Base-by-base conservation (phyloP, 2,329 filamentous ascomycete species). In the Fusarium praegraminearum region DNA sequence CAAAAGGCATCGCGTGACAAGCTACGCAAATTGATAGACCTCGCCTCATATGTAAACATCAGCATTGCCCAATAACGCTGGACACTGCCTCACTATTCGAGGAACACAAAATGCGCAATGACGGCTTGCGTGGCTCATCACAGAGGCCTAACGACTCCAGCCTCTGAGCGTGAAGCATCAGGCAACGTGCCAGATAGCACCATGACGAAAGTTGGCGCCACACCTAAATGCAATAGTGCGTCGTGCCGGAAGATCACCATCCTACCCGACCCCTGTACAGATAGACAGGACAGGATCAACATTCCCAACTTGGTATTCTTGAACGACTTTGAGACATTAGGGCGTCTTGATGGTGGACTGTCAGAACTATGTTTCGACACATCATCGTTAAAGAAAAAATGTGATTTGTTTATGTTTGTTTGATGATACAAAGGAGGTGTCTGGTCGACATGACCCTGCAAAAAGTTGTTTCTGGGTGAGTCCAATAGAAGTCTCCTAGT, bases 121-220 rank as follows among this genome's bases (percentile, higher is more conserved):
- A 64, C 63, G 50, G 28, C 51, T 66, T 57, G 49, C 47, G 56
- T 70, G 62, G 53, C 36, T 36, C 44, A 43, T 40, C 15, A 28
- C 20, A 41, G 49, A 61, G 49, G 52, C 63, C 58, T 51, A 57
- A 52, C 35, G 15, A 54, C 55, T 49, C 46, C 32, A 59, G 53
- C 69, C 69, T 72, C 58, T 72, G 35, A 72, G 69, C 62, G 38
- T 65, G 18, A 40, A 68, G 63, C 30, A 55, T 46, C 16, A 36
- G 30, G 35, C 62, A 72, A 72, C 69, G 69, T 72, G 69, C 69
- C 47, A n/a, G 36, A 60, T 43, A 36, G n/a, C 41, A 55, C 56
- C 49, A 72, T 67, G 69, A 70, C 69, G 66, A 68, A 64, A 66
- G 56, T 57, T 59, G 56, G 55, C 53, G 69, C 69, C 69, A 70